These are phyloP conservation scores for Calonectria hongkongensis DNA, from an alignment of 2,329 filamentous ascomycete species.

Conservation along the genomic window DNA sequence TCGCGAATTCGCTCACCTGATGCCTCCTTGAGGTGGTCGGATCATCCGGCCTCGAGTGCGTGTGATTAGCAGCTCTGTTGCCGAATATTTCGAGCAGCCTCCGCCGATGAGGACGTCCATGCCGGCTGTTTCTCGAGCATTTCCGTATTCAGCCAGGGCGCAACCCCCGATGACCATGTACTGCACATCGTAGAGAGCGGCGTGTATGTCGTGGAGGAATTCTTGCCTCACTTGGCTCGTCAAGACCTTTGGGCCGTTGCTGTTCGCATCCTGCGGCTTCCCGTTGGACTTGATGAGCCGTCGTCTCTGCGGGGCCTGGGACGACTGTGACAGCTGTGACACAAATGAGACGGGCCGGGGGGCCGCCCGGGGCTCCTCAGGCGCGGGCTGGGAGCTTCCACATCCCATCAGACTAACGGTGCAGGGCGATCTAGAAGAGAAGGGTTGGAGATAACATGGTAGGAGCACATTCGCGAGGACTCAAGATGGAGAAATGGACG, in stretches of 20 bases:
- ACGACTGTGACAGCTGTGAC: conserved; percentile 14
- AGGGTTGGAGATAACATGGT: conserved; percentile 16
- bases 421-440: background rate
- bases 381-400: conserved; percentile 20
- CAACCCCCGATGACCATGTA: conserved; percentile 15
- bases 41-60: conserved; percentile 20
- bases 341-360: conserved; percentile 25
- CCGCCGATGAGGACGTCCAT: conserved; percentile 20
- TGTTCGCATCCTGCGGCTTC: background rate
- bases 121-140: background rate
- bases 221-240: conserved; percentile 10
- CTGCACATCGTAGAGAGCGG: conserved; percentile 13
- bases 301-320: conserved; percentile 9
- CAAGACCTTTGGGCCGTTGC: background rate
- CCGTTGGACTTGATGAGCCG: conserved; percentile 12
- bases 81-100: conserved; percentile 8
- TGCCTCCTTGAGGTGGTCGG: conserved; percentile 14
- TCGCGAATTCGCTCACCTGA: conserved; percentile 1
- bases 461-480: conserved; percentile 10
- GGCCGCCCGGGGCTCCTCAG: conserved; percentile 15
- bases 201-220: conserved; percentile 21
- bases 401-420: conserved; percentile 18
- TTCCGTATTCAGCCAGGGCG: conserved; percentile 20
- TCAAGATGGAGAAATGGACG: background rate
- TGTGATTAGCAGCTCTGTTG: conserved; percentile 9